These are phyloP conservation scores for Umbelopsis isabellina DNA, from an alignment of 192 early-diverging fungal genomes.

Conservation along the genomic window DNA sequence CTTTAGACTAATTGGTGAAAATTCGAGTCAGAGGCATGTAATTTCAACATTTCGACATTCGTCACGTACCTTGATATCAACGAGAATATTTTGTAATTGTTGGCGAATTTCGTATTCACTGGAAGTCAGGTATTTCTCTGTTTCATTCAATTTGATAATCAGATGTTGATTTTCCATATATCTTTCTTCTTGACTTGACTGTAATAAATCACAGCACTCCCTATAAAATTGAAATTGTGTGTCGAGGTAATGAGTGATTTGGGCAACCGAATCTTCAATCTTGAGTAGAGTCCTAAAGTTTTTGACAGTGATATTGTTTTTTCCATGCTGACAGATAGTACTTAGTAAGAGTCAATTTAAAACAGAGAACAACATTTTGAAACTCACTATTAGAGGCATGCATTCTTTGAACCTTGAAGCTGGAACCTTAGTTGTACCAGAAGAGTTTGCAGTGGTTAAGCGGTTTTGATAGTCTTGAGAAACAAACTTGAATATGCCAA, in stretches of 20 bases:
- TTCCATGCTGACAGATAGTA: neutral
- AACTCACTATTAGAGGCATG: constrained; percentile 3
- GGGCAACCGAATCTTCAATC: neutral
- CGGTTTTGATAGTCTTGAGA: neutral
- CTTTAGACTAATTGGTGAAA: neutral
- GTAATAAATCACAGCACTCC: constrained; percentile 16
- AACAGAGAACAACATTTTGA: neutral
- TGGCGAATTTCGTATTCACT: constrained; percentile 5
- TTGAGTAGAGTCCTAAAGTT: neutral
- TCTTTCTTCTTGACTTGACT: neutral
- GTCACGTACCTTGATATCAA: neutral
- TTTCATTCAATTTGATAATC: neutral
- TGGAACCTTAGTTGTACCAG: neutral
- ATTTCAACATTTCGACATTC: too few relatives aligned
- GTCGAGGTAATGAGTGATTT: neutral
- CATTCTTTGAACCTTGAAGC: neutral
- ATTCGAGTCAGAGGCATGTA: too few relatives aligned
- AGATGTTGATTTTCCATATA: constrained; percentile 13
- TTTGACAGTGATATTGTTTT: constrained; percentile 1
- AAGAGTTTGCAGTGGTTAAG: neutral
- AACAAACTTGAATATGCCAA: constrained; percentile 5
- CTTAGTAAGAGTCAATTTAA: neutral
- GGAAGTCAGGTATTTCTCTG: neutral
- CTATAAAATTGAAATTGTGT: constrained; percentile 4
- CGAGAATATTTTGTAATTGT: neutral